Evolutionary conservation across 805 yeast genomes (phyloP).

Genomic region (Hemisphaericaspora nanyangensis): DNA sequence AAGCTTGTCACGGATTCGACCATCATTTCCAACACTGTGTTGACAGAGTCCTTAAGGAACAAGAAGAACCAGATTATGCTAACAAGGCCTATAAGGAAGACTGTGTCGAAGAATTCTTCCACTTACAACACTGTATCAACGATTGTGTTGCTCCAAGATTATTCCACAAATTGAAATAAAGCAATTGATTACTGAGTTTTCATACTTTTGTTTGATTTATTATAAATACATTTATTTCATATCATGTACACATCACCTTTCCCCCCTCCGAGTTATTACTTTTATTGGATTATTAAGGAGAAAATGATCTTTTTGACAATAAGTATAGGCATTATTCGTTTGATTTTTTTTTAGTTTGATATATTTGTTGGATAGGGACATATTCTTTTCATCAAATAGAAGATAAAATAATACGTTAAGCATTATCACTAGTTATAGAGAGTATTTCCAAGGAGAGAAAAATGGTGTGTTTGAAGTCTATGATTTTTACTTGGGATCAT

Average conservation of each 20-base stretch:
- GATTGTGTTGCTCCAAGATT: slow-evolving; percentile 89
- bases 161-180: slow-evolving; percentile 78
- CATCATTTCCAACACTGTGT: slow-evolving; percentile 95
- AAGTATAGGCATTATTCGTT: neutral
- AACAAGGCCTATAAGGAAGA: slow-evolving; percentile 86
- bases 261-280: no score
- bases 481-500: no score
- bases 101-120: slow-evolving; percentile 97
- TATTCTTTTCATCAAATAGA: neutral
- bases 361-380: slow-evolving; percentile 1
- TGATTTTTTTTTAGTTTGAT: neutral
- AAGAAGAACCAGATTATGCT: slow-evolving; percentile 80
- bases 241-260: neutral
- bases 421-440: no score
- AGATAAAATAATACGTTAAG: no score
- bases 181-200: neutral
- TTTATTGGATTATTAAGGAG: no score
- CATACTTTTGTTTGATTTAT: neutral
- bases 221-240: neutral
- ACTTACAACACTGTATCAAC: slow-evolving; percentile 88
- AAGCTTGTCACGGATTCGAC: slow-evolving; percentile 64
- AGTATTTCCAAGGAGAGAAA: no score
- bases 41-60: slow-evolving; percentile 87
- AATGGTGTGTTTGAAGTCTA: no score
- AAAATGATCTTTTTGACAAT: neutral